Evolutionary conservation across 139 green algal species (phyloP).

Genomic region (Edaphochlamys debaryana): DNA sequence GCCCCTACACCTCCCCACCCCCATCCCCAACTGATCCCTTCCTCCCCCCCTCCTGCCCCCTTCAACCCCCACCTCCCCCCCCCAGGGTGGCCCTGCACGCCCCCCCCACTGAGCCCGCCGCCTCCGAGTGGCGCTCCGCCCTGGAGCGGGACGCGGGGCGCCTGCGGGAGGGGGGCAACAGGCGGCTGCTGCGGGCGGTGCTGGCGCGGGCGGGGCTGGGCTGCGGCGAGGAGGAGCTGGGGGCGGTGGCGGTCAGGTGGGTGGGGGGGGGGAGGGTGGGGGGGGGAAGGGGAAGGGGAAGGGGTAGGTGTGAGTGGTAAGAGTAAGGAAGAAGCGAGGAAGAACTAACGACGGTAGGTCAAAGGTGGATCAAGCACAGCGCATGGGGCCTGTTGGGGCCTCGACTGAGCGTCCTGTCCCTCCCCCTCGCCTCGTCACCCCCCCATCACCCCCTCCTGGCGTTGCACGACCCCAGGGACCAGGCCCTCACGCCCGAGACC

Average conservation of each 20-base stretch:
- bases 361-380: not conserved
- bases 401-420: no score
- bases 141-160: slow-evolving; percentile 15
- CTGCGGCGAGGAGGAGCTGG: slow-evolving; percentile 11
- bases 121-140: not conserved
- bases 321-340: not conserved
- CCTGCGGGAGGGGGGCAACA: slow-evolving; percentile 22
- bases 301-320: no score
- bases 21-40: no score
- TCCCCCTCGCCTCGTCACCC: no score
- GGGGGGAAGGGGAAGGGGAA: no score
- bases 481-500: not conserved
- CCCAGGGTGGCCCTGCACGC: no score
- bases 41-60: no score
- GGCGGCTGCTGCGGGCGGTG: slow-evolving; percentile 10
- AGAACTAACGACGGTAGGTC: no score
- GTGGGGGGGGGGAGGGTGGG: not conserved
- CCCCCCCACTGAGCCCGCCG: no score
- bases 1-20: no score
- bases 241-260: slow-evolving; percentile 13
- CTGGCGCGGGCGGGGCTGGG: not conserved
- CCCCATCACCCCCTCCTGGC: no score
- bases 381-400: not conserved
- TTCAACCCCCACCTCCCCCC: not conserved
- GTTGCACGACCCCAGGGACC: slow-evolving; percentile 23